phyloP scores from a whole-genome alignment of 257 asterid genomes.

The Cinchona pubescens region DNA sequence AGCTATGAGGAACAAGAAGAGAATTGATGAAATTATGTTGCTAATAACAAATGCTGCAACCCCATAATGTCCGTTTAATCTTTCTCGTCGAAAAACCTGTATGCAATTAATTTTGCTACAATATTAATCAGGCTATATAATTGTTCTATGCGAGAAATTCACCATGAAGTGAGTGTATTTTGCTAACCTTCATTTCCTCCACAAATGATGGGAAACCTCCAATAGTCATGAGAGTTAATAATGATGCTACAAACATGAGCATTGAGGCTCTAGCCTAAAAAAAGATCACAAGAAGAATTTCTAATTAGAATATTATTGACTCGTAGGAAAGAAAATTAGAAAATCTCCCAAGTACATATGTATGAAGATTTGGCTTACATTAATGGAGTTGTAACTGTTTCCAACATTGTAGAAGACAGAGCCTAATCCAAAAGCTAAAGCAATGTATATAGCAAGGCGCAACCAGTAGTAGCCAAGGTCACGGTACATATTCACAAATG shows the following conservation, averaged over 20 bases:
- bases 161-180: too few species aligned
- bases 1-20: slow-evolving; percentile 48
- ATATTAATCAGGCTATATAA: too few species aligned
- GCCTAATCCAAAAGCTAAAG: slow-evolving; percentile 51
- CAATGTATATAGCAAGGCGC: slow-evolving; percentile 48
- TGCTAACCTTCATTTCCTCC: slow-evolving; percentile 55
- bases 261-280: slow-evolving; percentile 35
- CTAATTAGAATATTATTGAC: not conserved
- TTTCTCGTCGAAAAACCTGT: slow-evolving; percentile 52
- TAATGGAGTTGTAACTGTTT: slow-evolving; percentile 24
- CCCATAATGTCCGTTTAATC: slow-evolving; percentile 63
- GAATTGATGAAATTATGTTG: slow-evolving; percentile 52
- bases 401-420: slow-evolving; percentile 46
- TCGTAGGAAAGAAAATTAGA: not conserved
- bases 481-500: slow-evolving; percentile 55
- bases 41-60: slow-evolving; percentile 46
- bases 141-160: too few species aligned
- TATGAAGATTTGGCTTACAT: slow-evolving; percentile 14
- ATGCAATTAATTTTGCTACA: too few species aligned
- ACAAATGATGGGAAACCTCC: slow-evolving; percentile 70
- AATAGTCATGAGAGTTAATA: slow-evolving; percentile 54
- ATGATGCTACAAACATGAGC: slow-evolving; percentile 30
- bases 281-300: not conserved
- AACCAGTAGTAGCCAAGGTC: slow-evolving; percentile 67
- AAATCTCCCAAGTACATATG: not conserved